These are phyloP conservation scores for Mallotus repandus DNA, from an alignment of 441 rosid genomes.

Conservation along the genomic window DNA sequence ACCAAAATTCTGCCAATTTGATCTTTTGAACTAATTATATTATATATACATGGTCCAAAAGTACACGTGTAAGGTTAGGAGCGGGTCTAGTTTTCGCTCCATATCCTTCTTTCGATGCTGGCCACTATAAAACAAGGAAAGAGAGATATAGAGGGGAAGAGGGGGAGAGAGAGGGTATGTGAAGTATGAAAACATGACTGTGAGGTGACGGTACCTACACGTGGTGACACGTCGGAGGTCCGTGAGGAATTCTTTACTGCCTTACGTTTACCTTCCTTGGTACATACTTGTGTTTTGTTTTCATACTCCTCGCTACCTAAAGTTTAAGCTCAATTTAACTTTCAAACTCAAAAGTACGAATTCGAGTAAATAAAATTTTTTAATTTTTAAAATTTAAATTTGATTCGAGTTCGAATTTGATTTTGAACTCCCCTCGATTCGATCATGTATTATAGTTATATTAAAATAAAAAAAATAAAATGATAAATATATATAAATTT, in stretches of 20 bases:
- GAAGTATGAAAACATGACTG: slow-evolving; percentile 1
- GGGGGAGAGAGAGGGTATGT: no score
- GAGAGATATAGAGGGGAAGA: neutral
- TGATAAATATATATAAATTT: no score
- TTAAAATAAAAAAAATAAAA: no score
- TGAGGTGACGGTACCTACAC: slow-evolving; percentile 18
- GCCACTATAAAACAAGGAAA: neutral
- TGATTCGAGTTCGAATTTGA: no score
- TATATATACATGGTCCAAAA: no score
- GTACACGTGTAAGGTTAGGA: slow-evolving; percentile 23
- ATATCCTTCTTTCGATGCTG: slow-evolving; percentile 2
- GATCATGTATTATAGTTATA: no score
- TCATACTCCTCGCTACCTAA: no score
- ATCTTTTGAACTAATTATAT: neutral
- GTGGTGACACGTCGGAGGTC: slow-evolving; percentile 7
- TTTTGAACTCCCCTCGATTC: no score
- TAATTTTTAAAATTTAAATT: no score
- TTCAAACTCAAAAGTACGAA: no score
- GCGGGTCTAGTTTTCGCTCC: neutral
- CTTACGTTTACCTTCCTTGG: neutral
- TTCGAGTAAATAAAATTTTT: no score
- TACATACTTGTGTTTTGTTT: neutral
- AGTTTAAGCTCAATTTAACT: no score
- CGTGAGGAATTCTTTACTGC: slow-evolving; percentile 11
- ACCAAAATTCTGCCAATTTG: neutral